phyloP scores from a whole-genome alignment of 495 filamentous ascomycete genomes.

The Neurospora pannonica region DNA sequence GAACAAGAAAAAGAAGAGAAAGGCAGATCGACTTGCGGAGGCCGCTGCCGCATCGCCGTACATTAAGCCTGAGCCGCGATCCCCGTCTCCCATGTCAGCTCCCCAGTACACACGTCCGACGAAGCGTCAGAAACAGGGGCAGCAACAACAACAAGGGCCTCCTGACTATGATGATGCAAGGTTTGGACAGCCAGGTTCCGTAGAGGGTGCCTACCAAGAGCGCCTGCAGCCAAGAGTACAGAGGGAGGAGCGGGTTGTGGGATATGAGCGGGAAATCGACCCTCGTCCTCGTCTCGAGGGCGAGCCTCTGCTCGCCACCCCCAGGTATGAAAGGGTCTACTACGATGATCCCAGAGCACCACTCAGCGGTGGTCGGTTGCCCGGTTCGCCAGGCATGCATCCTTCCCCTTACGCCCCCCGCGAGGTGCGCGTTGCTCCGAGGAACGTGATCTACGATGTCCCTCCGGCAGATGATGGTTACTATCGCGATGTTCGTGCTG shows the following conservation, averaged over 20 bases:
- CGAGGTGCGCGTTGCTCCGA: slow-evolving; percentile 30
- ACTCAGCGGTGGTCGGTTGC: slow-evolving; percentile 36
- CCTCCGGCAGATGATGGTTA: slow-evolving; percentile 29
- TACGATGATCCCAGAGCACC: slow-evolving; percentile 25
- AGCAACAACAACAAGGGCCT: slow-evolving; percentile 35
- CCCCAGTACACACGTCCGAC: slow-evolving; percentile 39
- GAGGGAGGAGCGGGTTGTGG: slow-evolving; percentile 17
- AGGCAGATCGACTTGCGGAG: slow-evolving; percentile 32
- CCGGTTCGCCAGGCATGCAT: slow-evolving; percentile 41
- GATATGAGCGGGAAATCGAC: slow-evolving; percentile 17
- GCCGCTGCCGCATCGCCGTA: slow-evolving; percentile 37
- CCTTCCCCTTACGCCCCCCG: slow-evolving; percentile 32
- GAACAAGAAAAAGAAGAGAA: slow-evolving; percentile 45
- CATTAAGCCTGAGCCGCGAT: slow-evolving; percentile 83
- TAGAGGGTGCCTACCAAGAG: slow-evolving; percentile 17
- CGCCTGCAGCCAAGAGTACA: slow-evolving; percentile 13
- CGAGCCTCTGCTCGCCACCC: slow-evolving; percentile 14
- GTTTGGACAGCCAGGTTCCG: slow-evolving; percentile 18
- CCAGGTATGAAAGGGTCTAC: slow-evolving; percentile 27
- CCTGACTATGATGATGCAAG: slow-evolving; percentile 34
- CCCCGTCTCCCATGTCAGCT: slow-evolving; percentile 62
- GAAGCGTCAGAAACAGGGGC: slow-evolving; percentile 42
- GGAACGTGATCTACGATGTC: neutral
- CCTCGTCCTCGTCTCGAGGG: slow-evolving; percentile 10
- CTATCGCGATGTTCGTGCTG: slow-evolving; percentile 42